Percentiles rank a stretch among this genome's conserved stretches.
phyloP scores from a whole-genome alignment of 2,329 filamentous ascomycete genomes.

The Xylaria hypoxylon region DNA sequence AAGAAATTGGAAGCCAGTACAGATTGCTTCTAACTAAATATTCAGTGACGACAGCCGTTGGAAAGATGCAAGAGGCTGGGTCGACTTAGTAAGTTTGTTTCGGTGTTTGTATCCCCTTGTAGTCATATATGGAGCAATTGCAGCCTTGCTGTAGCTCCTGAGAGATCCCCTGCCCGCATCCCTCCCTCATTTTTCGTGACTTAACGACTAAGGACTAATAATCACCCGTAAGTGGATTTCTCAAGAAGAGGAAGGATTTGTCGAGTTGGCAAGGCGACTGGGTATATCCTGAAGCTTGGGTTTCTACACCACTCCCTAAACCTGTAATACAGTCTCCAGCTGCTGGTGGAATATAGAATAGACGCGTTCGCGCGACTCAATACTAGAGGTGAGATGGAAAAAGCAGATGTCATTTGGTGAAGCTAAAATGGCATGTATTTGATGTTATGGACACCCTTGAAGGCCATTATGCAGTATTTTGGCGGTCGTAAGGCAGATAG shows the following conservation, averaged over 20 bases:
- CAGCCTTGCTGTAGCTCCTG: not conserved
- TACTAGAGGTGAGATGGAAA: not conserved
- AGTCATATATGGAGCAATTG: not conserved
- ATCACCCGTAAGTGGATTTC: conserved; percentile 59
- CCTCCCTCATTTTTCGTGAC: not conserved
- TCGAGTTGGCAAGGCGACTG: conserved; percentile 63
- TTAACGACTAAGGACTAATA: conserved; percentile 14
- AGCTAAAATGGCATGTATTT: not conserved
- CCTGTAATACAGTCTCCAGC: not conserved
- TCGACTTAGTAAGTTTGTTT: conserved; percentile 63
- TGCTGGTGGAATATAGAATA: not conserved
- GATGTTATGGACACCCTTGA: not conserved
- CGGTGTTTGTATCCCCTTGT: not conserved
- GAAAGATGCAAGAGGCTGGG: conserved; percentile 67
- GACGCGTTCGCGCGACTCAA: not conserved
- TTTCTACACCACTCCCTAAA: not conserved
- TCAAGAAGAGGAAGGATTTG: conserved; percentile 62
- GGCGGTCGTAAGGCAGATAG: not conserved
- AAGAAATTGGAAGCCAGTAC: conserved; percentile 18
- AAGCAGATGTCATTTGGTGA: not conserved
- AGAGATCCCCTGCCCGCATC: not conserved
- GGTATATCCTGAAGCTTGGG: conserved; percentile 47
- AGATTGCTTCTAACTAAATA: conserved; percentile 13
- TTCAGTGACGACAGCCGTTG: conserved; percentile 60
- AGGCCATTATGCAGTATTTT: not conserved